These are phyloP conservation scores for Yamadazyma trypodendri DNA, from an alignment of 1,139 yeast genomes.

Conservation along the genomic window DNA sequence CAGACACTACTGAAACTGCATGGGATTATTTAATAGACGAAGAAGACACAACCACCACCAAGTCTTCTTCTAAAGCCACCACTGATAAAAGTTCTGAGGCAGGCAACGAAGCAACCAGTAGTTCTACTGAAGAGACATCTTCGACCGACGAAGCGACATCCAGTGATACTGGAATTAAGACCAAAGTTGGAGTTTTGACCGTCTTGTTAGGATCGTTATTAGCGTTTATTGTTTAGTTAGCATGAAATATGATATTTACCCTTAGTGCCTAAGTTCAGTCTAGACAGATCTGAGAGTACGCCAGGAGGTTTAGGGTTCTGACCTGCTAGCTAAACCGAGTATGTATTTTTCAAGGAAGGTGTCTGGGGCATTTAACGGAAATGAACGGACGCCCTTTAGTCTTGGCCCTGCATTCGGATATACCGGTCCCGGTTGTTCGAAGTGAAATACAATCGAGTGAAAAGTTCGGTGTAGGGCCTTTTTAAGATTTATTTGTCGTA, in stretches of 20 bases:
- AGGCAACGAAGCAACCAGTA: slow-evolving; percentile 9
- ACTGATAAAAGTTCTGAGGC: slow-evolving; percentile 8
- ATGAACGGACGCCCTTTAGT: no score
- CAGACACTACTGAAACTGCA: slow-evolving; percentile 13
- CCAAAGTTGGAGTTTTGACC: slow-evolving; percentile 10
- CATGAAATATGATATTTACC: no score
- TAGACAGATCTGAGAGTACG: no score
- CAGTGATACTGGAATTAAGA: slow-evolving; percentile 18
- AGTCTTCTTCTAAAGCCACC: slow-evolving; percentile 3
- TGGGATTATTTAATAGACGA: slow-evolving; percentile 13
- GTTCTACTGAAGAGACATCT: slow-evolving; percentile 15
- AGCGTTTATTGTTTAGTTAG: slow-evolving; percentile 6
- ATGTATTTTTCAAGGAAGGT: no score
- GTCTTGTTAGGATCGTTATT: slow-evolving; percentile 12
- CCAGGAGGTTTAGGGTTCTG: no score
- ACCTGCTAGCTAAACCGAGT: no score
- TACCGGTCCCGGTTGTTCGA: background rate
- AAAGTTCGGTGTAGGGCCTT: background rate
- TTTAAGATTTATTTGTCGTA: background rate
- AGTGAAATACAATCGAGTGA: background rate
- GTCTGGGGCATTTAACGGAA: no score
- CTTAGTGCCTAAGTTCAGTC: no score
- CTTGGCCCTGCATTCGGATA: background rate
- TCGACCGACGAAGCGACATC: slow-evolving; percentile 21
- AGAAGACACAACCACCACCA: slow-evolving; percentile 6